phyloP scores from a whole-genome alignment of 2,329 filamentous ascomycete genomes.

The Truncatella angustata region DNA sequence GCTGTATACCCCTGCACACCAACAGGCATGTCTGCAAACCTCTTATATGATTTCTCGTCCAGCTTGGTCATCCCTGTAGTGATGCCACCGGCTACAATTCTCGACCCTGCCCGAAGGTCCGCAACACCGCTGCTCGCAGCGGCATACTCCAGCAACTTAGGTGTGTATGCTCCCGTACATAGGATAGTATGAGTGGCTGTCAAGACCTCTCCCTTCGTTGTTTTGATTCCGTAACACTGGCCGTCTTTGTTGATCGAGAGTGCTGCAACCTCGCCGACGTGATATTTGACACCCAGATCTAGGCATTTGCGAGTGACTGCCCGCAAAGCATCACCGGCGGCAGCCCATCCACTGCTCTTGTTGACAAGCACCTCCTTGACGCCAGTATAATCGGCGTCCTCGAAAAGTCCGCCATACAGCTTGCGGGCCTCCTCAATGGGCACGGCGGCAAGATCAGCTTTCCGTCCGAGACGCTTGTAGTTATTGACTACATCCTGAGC shows the following conservation, averaged over 20 bases:
- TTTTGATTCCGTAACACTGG: constrained; percentile 47
- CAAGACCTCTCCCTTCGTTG: constrained; percentile 40
- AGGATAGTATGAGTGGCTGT: constrained; percentile 51
- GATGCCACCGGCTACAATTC: constrained; percentile 59
- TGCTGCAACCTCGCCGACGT: constrained; percentile 48
- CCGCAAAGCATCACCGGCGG: constrained; percentile 56
- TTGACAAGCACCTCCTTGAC: constrained; percentile 61
- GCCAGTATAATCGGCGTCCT: constrained; percentile 57
- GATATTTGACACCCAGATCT: constrained; percentile 57
- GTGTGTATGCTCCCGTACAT: constrained; percentile 57
- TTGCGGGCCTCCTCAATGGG: constrained; percentile 44
- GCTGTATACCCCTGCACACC: constrained; percentile 29
- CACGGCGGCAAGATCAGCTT: constrained; percentile 39
- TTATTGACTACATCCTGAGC: constrained; percentile 52
- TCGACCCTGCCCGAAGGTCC: constrained; percentile 48
- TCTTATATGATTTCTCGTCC: constrained; percentile 40
- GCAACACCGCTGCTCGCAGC: constrained; percentile 43
- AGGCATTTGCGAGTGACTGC: constrained; percentile 53
- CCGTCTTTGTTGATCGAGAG: constrained; percentile 45
- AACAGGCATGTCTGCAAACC: constrained; percentile 50
- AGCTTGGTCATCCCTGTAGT: constrained; percentile 57
- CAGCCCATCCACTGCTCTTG: constrained; percentile 61
- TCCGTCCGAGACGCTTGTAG: constrained; percentile 43
- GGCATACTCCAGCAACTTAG: constrained; percentile 52
- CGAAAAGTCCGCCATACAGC: constrained; percentile 57